Percentiles rank a stretch among this genome's conserved stretches.
These are phyloP conservation scores for Hypholoma fasciculare DNA, from an alignment of 768 basidiomycete genomes.

Conservation along the genomic window DNA sequence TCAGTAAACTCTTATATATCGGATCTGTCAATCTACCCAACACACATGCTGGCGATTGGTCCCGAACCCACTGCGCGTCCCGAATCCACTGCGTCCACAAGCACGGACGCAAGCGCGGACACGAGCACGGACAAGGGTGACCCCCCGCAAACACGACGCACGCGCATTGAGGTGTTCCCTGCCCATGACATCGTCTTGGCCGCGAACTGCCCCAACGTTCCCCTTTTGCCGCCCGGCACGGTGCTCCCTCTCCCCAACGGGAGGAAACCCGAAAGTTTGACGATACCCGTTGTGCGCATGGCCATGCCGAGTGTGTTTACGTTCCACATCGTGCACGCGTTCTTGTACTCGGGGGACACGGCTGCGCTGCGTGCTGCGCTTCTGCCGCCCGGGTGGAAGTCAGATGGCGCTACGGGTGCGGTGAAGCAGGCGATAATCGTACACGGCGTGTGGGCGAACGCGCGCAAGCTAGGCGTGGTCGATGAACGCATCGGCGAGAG, in stretches of 20 bases:
- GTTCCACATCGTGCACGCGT: conserved; percentile 7
- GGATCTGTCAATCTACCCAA: neutral
- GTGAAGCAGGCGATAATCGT: neutral
- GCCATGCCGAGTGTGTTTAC: conserved; percentile 11
- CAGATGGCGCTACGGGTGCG: neutral
- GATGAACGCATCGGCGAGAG: neutral
- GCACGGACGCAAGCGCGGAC: too few relatives aligned
- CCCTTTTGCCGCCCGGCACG: too few relatives aligned
- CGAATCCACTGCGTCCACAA: too few relatives aligned
- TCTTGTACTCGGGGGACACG: neutral
- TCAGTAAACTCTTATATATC: neutral
- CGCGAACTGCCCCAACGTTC: too few relatives aligned
- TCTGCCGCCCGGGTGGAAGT: neutral
- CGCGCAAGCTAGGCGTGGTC: neutral
- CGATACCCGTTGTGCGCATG: conserved; percentile 17
- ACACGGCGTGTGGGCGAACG: neutral
- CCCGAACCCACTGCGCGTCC: neutral
- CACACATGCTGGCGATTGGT: neutral
- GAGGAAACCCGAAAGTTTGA: neutral
- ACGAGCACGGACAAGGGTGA: too few relatives aligned
- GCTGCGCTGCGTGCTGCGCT: neutral
- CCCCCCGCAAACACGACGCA: too few relatives aligned
- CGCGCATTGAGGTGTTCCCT: too few relatives aligned
- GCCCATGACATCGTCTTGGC: too few relatives aligned
- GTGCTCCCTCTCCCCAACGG: too few relatives aligned